Percentiles rank a stretch among this genome's conserved stretches.
Evolutionary conservation across 106 monocot species (phyloP).

Genomic region (Iris macrosiphon): DNA sequence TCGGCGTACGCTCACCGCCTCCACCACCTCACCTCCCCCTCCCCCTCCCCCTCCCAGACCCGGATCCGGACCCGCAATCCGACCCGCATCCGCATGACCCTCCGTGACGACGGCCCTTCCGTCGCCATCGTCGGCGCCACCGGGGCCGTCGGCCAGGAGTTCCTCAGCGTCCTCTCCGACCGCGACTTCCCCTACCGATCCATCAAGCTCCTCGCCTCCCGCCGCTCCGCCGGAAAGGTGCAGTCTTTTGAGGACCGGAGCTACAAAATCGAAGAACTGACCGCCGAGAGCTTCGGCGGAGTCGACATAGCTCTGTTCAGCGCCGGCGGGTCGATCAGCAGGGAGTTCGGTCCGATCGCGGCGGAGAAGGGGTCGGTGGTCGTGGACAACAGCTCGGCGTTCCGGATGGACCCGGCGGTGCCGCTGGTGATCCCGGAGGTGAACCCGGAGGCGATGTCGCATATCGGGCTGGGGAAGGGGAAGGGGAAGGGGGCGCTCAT

Average conservation of each 20-base stretch:
- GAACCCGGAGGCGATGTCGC: slow-evolving; percentile 64
- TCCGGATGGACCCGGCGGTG: slow-evolving; percentile 64
- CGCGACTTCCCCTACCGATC: slow-evolving; percentile 78
- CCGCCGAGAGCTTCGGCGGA: slow-evolving; percentile 65
- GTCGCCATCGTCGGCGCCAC: slow-evolving; percentile 84
- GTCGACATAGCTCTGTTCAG: slow-evolving; percentile 84
- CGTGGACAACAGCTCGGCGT: slow-evolving; percentile 87
- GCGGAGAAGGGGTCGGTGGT: slow-evolving; percentile 55
- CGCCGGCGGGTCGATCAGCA: slow-evolving; percentile 70
- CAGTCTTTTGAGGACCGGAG: slow-evolving; percentile 56
- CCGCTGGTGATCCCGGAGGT: slow-evolving; percentile 85
- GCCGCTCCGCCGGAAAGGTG: slow-evolving; percentile 56
- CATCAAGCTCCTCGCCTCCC: slow-evolving; percentile 71
- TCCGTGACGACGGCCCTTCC: slow-evolving; percentile 63
- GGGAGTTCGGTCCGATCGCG: slow-evolving; percentile 46
- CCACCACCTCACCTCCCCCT: neutral
- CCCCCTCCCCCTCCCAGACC: neutral
- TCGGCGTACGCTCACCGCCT: slow-evolving; percentile 9
- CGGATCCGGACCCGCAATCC: neutral
- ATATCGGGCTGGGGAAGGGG: slow-evolving; percentile 30
- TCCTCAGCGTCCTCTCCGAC: slow-evolving; percentile 74
- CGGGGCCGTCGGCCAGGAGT: slow-evolving; percentile 92
- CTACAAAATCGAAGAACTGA: slow-evolving; percentile 61
- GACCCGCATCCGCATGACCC: slow-evolving; percentile 45
- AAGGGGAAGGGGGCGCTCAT: slow-evolving; percentile 52